These are phyloP conservation scores for Fusarium anguioides DNA, from an alignment of 2,329 filamentous ascomycete genomes.

Conservation along the genomic window DNA sequence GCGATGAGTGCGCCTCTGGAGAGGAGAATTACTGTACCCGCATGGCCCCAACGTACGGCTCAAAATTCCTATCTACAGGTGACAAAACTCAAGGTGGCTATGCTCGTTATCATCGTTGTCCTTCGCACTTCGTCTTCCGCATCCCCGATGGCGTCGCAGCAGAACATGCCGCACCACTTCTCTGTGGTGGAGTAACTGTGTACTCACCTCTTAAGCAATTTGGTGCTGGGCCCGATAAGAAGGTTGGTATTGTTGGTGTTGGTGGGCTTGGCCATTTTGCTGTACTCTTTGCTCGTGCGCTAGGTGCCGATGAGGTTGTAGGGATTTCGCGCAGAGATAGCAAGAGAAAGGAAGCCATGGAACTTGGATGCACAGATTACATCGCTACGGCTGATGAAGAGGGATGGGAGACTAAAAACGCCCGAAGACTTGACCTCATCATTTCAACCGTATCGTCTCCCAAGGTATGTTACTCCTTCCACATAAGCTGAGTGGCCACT, in stretches of 20 bases:
- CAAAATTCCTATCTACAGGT: slow-evolving; percentile 64
- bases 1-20: slow-evolving; percentile 65
- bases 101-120: slow-evolving; percentile 50
- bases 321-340: slow-evolving; percentile 66
- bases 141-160: slow-evolving; percentile 77
- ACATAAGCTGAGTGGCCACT: neutral
- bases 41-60: slow-evolving; percentile 69
- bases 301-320: slow-evolving; percentile 68
- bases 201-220: slow-evolving; percentile 75
- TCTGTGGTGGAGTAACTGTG: slow-evolving; percentile 83
- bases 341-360: slow-evolving; percentile 65
- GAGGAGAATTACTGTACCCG: slow-evolving; percentile 77
- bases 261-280: slow-evolving; percentile 77
- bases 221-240: slow-evolving; percentile 63
- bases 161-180: slow-evolving; percentile 76
- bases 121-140: slow-evolving; percentile 61
- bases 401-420: slow-evolving; percentile 63
- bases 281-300: slow-evolving; percentile 72
- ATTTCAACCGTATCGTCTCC: slow-evolving; percentile 74
- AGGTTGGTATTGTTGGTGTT: slow-evolving; percentile 73
- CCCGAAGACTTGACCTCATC: slow-evolving; percentile 75
- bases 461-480: slow-evolving; percentile 26
- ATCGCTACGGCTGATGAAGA: slow-evolving; percentile 64
- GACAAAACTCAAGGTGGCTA: slow-evolving; percentile 69
- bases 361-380: slow-evolving; percentile 67